Conservation (phyloP, 768 basidiomycete genomes). For the Rhodocollybia butyracea region DNA sequence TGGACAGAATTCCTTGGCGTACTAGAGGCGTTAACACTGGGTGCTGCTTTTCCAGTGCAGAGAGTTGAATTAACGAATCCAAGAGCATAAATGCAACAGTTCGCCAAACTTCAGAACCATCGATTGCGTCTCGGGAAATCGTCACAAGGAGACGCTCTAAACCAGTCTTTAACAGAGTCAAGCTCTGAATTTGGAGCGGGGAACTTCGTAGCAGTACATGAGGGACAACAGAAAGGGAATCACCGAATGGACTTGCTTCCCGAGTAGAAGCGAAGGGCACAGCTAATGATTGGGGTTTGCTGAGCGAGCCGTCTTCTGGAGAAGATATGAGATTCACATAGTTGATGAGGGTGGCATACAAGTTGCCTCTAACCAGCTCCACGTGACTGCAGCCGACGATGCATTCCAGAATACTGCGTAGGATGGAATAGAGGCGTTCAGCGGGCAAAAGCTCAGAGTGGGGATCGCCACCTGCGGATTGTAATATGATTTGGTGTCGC, state of each 20-base stretch:
- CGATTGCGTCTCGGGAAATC: conserved; percentile 87
- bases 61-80: conserved; percentile 75
- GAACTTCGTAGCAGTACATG: conserved; percentile 15
- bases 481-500: conserved; percentile 63
- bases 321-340: conserved; percentile 75
- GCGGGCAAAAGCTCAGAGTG: conserved; percentile 71
- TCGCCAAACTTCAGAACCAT: conserved; percentile 96
- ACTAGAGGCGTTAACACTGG: conserved; percentile 54
- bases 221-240: conserved; percentile 34
- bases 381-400: conserved; percentile 73
- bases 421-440: conserved; percentile 72
- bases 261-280: conserved; percentile 33
- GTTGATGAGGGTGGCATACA: conserved; percentile 91
- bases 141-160: conserved; percentile 72
- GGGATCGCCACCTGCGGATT: conserved; percentile 59
- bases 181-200: conserved; percentile 57
- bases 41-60: conserved; percentile 66
- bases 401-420: conserved; percentile 72
- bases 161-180: conserved; percentile 61
- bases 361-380: conserved; percentile 87
- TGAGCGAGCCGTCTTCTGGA: conserved; percentile 20
- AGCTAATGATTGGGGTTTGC: conserved; percentile 25
- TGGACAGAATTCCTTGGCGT: conserved; percentile 73
- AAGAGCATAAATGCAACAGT: conserved; percentile 91
- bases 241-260: conserved; percentile 36